Evolutionary conservation across 345 rosid species (phyloP), one percentile per base, ranked within the genome.

Genomic region (Melaleuca quinquenervia): DNA sequence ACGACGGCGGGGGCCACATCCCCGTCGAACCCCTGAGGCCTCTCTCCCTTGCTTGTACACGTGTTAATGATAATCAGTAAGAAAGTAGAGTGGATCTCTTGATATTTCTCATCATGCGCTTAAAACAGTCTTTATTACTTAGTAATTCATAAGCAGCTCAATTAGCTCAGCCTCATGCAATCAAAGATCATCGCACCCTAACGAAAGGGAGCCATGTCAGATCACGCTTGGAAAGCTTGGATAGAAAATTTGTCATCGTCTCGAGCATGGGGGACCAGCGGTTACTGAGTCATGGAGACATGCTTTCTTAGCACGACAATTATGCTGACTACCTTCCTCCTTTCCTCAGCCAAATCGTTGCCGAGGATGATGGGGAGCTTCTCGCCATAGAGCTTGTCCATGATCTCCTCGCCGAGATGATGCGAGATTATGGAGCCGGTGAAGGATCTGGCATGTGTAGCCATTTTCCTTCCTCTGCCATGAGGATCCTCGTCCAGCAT

Each of bases 321-420:
- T 26, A 83, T 27, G 87, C 83, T 83, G 9, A 32, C 41, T 70
- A 13, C 49, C 45, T 36, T 62, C 45, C 7, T n/a, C 41, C 62
- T 85, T 83, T 60, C 84, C 15, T 74, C 26, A 11, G 75, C 53
- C 32, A 85, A 21, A 56, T 85, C 78, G 11, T 85, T 60, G 13
- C 84, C 22, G 11, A 74, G 8, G 29, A 87, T 11, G 7, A 10
- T 18, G 3, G 83, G n/a, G 26, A 89, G 48, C 41, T 82, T 82
- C 50, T 87, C 75, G 29, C 80, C 88, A 22, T 83, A 87, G 55
- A 89, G 52, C 54, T 82, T 32, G 52, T 89, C 87, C 85, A 87
- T 56, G 16, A 87, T 56, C 52, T 78, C 82, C 82, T 14, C 48
- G 18, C 87, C 87, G 48, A 87, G 82, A 64, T 89, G 87, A 83